Evolutionary conservation across 257 asterid species (phyloP), one percentile per base, ranked within the genome.

Genomic region (Solanum virginianum): DNA sequence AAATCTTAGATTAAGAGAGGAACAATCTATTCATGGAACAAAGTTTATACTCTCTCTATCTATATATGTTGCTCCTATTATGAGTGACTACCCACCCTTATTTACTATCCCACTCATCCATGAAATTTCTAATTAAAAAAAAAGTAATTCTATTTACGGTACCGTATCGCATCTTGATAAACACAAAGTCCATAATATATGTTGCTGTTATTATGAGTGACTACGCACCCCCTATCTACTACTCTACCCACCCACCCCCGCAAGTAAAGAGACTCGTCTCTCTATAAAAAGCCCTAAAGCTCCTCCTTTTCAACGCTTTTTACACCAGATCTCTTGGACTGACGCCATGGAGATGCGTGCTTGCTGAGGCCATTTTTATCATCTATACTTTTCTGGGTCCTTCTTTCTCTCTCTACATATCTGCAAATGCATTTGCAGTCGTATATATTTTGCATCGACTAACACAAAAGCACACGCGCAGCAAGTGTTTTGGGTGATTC

Each of bases 241-340:
- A 1, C 9, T 6, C 22, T 13, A 32, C 71, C 47, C 15, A 29
- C 82, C 59, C 51, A 26, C 47, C 49, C n/a, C n/a, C n/a, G n/a
- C 47, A 56, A 56, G 54, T 15, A 14, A 7, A 18, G 24, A 51
- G 24, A 18, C 22, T 53, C 5, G 0, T 62, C 54, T 54, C 84
- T 56, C 84, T 43, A 53, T 72, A 60, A 66, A 59, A 80, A 82
- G 72, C 75, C 82, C 87, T 88, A 80, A 84, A 86, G 70, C 12
- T n/a, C 83, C 62, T 81, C 85, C 86, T 85, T 89, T 87, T 89
- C 89, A 83, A 87, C 90, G 88, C 87, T 83, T 80, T 85, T 89
- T 81, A 72, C 74, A 83, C 87, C 90, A 89, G 90, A 89, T 89
- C 91, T 87, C 91, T 83, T 85, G 82, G 84, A 83, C 88, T 82